These are phyloP conservation scores for Pelargonium australe DNA, from an alignment of 441 rosid genomes.

Conservation along the genomic window DNA sequence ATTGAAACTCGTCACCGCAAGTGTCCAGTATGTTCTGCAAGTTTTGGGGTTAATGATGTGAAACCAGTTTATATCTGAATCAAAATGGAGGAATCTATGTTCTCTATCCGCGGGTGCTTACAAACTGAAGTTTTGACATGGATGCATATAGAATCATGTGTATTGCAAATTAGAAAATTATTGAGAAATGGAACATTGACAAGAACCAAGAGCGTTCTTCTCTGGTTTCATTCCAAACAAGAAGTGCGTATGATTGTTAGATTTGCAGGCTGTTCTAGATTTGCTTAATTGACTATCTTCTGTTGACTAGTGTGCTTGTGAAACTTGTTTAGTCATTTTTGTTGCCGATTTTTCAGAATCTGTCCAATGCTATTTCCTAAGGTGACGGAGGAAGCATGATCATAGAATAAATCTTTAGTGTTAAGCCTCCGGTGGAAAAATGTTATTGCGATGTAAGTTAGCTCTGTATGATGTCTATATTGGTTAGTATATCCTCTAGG, in stretches of 20 bases:
- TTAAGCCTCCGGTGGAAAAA: slow-evolving; percentile 6
- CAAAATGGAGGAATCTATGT: slow-evolving; percentile 3
- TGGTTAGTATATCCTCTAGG: background rate
- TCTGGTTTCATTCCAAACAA: slow-evolving; percentile 7
- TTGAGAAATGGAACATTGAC: slow-evolving; percentile 8
- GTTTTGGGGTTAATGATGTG: slow-evolving; percentile 81
- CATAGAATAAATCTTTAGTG: slow-evolving; percentile 15
- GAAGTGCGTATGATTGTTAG: slow-evolving; percentile 21
- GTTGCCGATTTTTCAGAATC: slow-evolving; percentile 27
- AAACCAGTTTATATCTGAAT: slow-evolving; percentile 75
- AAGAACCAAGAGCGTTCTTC: slow-evolving; percentile 22
- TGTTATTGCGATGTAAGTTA: slow-evolving; percentile 12
- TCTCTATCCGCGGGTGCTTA: background rate
- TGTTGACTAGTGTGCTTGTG: slow-evolving; percentile 19
- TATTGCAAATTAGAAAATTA: slow-evolving; percentile 19
- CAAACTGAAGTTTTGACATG: slow-evolving; percentile 15
- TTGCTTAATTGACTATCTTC: slow-evolving; percentile 13
- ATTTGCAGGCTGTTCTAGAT: slow-evolving; percentile 4
- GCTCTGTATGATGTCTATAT: slow-evolving; percentile 12
- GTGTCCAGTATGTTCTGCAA: slow-evolving; percentile 77
- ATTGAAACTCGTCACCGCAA: slow-evolving; percentile 75
- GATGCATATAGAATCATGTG: slow-evolving; percentile 24
- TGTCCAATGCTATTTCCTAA: slow-evolving; percentile 14
- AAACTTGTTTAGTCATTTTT: slow-evolving; percentile 20
- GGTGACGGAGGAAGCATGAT: slow-evolving; percentile 24